Base-by-base conservation (phyloP, 2,329 filamentous ascomycete species). In the Aspergillus ruber region DNA sequence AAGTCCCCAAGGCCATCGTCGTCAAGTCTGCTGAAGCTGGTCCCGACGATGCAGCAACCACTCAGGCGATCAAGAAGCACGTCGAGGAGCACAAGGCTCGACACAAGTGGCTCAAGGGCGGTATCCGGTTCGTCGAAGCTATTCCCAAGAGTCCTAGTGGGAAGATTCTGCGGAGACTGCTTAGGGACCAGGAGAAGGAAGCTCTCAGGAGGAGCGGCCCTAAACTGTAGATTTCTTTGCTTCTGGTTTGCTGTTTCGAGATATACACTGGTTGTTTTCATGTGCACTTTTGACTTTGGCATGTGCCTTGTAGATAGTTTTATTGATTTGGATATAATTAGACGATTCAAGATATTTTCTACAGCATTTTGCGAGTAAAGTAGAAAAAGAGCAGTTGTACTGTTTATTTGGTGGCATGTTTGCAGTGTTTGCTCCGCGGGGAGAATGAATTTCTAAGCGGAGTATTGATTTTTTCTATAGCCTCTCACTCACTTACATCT, bases 171-270 rank as follows among this genome's bases (percentile, higher is more conserved):
- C 66, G 82, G 43, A 76, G 81, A 45, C 65, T 86, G 42, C 68
- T 94, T 56, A 76, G 86, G 38, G 88, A 94, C 60, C 79, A 80
- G 60, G 88, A 93, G 69, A 86, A 76, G 72, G 83, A 84, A 63
- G 75, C 74, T 50, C 78, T 84, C 62, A 80, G 81, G 63, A 76
- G 77, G 56, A 72, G 78, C 51, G 84, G 84, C 0, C 74, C 83
- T 9, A 90, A 83, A 74, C 62, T 91, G 58, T 90, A 76, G 68
- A 45, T 7, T 29, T 46, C 32, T 21, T 17, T 21, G 20, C 2
- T 29, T 18, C 6, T 27, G 17, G 15, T 45, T 32, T 23, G 17
- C 21, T 21, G n/a, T n/a, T n/a, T n/a, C n/a, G n/a, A n/a, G n/a
- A 42, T 18, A 42, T 29, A 42, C 7, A 23, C 4, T 17, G 42